phyloP scores from a whole-genome alignment of 176 grass and related monocot species.

The Coix lacrymajobi region DNA sequence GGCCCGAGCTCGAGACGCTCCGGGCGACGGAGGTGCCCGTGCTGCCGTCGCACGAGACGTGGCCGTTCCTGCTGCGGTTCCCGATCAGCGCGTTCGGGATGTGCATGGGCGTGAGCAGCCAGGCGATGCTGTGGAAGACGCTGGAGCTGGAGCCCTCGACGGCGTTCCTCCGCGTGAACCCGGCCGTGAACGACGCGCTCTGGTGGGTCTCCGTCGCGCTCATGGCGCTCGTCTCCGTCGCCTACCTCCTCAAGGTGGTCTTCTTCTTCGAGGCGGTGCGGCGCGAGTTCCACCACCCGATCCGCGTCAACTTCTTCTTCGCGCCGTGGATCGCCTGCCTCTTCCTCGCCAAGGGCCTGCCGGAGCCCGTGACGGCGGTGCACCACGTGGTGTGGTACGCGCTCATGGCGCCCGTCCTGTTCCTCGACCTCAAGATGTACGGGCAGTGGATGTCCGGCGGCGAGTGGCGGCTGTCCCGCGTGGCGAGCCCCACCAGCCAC shows the following conservation, averaged over 20 bases:
- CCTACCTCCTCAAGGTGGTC: conserved; percentile 57
- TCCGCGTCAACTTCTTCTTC: conserved; percentile 90
- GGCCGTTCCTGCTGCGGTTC: conserved; percentile 88
- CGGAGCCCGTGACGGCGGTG: background rate
- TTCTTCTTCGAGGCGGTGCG: conserved; percentile 64
- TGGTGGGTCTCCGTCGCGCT: conserved; percentile 59
- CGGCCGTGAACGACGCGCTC: conserved; percentile 34
- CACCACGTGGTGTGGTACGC: conserved; percentile 39
- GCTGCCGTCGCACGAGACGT: conserved; percentile 56
- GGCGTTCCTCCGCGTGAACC: conserved; percentile 44
- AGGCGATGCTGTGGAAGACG: conserved; percentile 80
- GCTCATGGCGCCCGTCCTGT: conserved; percentile 53
- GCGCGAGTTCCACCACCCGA: conserved; percentile 69
- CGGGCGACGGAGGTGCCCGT: conserved; percentile 43
- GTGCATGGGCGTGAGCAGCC: conserved; percentile 77
- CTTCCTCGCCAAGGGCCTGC: conserved; percentile 48
- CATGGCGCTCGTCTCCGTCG: conserved; percentile 34
- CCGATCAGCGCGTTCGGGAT: conserved; percentile 72
- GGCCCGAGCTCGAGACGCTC: conserved; percentile 78
- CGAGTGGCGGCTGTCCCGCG: conserved; percentile 53
- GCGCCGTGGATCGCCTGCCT: conserved; percentile 75
- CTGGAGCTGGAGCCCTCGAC: conserved; percentile 31
- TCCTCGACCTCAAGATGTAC: conserved; percentile 72
- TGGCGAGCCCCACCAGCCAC: conserved; percentile 70
- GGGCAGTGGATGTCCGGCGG: conserved; percentile 76